Conservation (phyloP, 208 protist genomes). For the Acanthamoeba royreba region DNA sequence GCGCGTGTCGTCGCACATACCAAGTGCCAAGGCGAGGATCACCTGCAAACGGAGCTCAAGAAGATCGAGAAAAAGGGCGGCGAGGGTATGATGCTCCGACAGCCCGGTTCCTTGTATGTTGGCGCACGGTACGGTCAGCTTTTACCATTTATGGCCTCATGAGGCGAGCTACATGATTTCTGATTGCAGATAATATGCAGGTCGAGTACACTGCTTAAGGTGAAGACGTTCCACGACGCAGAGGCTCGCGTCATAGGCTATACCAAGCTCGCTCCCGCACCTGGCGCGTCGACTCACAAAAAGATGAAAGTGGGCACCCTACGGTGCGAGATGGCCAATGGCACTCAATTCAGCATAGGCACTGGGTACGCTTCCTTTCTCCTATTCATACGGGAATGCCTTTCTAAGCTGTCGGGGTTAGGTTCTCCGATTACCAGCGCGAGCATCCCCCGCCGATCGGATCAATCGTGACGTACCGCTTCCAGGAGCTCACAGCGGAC, state of each 20-base stretch:
- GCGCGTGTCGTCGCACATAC: background rate
- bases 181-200: no score
- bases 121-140: no score
- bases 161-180: no score
- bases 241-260: slow-evolving; percentile 72
- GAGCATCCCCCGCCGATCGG: slow-evolving; percentile 67
- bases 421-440: slow-evolving; percentile 66
- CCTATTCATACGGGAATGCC: background rate
- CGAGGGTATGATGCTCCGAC: slow-evolving; percentile 78
- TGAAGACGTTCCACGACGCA: slow-evolving; percentile 75
- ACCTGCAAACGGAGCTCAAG: slow-evolving; percentile 61
- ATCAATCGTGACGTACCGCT: slow-evolving; percentile 74
- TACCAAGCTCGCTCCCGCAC: no score
- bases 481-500: slow-evolving; percentile 71
- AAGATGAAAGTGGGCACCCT: slow-evolving; percentile 61
- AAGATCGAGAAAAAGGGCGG: slow-evolving; percentile 61
- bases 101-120: slow-evolving; percentile 70
- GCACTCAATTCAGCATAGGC: slow-evolving; percentile 74
- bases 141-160: no score
- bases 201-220: slow-evolving; percentile 51
- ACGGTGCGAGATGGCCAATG: slow-evolving; percentile 63
- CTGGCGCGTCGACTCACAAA: slow-evolving; percentile 75
- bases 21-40: slow-evolving; percentile 58
- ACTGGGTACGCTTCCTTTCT: slow-evolving; percentile 42
- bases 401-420: background rate